Percentiles rank a stretch among this genome's conserved stretches.
These are phyloP conservation scores for Phoma sp. DNA, from an alignment of 2,329 filamentous ascomycete genomes.

Conservation along the genomic window DNA sequence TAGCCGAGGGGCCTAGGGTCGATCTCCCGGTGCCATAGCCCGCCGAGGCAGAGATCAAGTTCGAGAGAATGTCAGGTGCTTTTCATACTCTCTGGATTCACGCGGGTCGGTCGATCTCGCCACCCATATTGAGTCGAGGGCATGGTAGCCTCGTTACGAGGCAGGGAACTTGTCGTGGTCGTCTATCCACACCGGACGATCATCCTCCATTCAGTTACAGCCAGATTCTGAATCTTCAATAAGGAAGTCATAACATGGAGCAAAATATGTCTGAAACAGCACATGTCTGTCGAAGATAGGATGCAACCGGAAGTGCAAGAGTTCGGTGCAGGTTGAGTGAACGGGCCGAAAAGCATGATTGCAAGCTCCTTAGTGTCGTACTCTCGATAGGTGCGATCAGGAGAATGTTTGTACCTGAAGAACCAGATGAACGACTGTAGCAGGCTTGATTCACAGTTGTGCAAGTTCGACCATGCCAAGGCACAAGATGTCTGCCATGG, in stretches of 20 bases:
- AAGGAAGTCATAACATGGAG: neutral
- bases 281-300: neutral
- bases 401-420: neutral
- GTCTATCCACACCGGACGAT: neutral
- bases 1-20: neutral
- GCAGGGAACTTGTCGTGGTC: neutral
- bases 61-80: too few species aligned
- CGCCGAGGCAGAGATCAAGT: neutral
- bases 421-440: neutral
- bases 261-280: neutral
- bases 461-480: neutral
- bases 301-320: too few species aligned
- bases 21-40: constrained; percentile 8
- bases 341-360: neutral
- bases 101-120: constrained; percentile 4
- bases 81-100: neutral
- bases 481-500: neutral
- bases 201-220: neutral
- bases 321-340: neutral
- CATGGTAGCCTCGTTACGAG: neutral
- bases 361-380: neutral
- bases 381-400: neutral
- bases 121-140: neutral
- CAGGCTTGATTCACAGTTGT: neutral
- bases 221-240: neutral